These are phyloP conservation scores for Dentipellis sp. DNA, from an alignment of 768 basidiomycete species.

Conservation along the genomic window DNA sequence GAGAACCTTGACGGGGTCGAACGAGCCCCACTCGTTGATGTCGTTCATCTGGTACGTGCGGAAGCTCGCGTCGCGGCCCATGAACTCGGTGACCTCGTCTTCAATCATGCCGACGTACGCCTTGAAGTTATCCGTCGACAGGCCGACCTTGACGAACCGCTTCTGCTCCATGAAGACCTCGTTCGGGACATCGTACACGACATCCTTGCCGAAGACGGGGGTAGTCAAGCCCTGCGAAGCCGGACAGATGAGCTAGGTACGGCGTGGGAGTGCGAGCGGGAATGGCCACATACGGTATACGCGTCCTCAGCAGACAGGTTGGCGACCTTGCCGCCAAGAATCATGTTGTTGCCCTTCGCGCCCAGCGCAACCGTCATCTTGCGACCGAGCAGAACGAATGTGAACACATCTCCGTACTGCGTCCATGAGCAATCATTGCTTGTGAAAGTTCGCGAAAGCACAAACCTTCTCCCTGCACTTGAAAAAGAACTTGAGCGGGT, in stretches of 20 bases:
- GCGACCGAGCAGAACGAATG: slow-evolving; percentile 84
- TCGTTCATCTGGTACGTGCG: slow-evolving; percentile 50
- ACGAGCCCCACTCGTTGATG: slow-evolving; percentile 69
- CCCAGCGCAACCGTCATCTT: slow-evolving; percentile 87
- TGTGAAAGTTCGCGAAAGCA: not conserved
- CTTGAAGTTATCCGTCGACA: slow-evolving; percentile 86
- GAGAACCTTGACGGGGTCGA: slow-evolving; percentile 65
- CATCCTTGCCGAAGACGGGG: slow-evolving; percentile 94
- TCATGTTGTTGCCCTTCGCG: slow-evolving; percentile 86
- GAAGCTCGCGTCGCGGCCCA: slow-evolving; percentile 60
- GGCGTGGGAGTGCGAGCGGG: not conserved
- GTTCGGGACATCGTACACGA: slow-evolving; percentile 96
- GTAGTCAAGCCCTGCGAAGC: slow-evolving; percentile 70
- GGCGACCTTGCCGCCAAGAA: slow-evolving; percentile 88
- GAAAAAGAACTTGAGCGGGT: slow-evolving; percentile 85
- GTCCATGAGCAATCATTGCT: not conserved
- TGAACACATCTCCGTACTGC: slow-evolving; percentile 96
- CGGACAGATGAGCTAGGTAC: too few species aligned
- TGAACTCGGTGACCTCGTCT: slow-evolving; percentile 45
- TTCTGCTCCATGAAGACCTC: slow-evolving; percentile 98
- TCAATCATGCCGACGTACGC: slow-evolving; percentile 56
- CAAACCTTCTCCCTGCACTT: slow-evolving; percentile 68
- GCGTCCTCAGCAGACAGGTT: slow-evolving; percentile 95
- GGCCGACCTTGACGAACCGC: slow-evolving; percentile 93
- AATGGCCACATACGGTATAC: slow-evolving; percentile 57